Percentiles rank a stretch among this genome's conserved stretches.
Evolutionary conservation across 805 yeast genomes (phyloP).

Genomic region (Phaffomyces thermotolerans): DNA sequence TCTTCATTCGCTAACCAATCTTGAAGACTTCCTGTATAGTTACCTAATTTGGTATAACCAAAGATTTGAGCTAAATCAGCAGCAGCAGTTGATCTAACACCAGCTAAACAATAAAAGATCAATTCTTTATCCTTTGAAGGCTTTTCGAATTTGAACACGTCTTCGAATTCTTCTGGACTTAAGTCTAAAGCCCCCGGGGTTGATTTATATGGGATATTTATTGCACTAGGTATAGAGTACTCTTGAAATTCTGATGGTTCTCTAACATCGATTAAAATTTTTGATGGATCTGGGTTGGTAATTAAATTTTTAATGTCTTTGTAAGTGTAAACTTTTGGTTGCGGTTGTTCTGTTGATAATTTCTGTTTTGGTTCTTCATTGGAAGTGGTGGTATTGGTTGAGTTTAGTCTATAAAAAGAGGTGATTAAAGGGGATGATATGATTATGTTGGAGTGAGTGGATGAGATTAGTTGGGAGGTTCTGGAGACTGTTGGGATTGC

Average conservation of each 20-base stretch:
- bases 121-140: constrained; percentile 67
- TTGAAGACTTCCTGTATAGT: constrained; percentile 78
- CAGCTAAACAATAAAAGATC: constrained; percentile 88
- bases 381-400: constrained; percentile 3
- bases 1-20: constrained; percentile 61
- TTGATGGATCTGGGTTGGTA: constrained; percentile 36
- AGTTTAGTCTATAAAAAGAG: constrained; percentile 7
- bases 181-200: constrained; percentile 90
- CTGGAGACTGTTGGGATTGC: not conserved
- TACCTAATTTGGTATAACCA: constrained; percentile 79
- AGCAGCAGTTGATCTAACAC: constrained; percentile 84
- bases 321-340: constrained; percentile 46
- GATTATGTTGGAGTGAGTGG: not conserved
- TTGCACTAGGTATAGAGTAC: constrained; percentile 78
- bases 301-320: constrained; percentile 42
- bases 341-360: constrained; percentile 10
- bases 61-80: constrained; percentile 87
- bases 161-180: constrained; percentile 69
- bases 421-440: too few relatives aligned
- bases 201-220: constrained; percentile 84
- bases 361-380: constrained; percentile 8
- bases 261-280: constrained; percentile 78
- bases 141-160: constrained; percentile 73
- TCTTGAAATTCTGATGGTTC: constrained; percentile 71
- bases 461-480: not conserved